Evolutionary conservation across 257 asterid species (phyloP).

Genomic region (Primulina eburnea): DNA sequence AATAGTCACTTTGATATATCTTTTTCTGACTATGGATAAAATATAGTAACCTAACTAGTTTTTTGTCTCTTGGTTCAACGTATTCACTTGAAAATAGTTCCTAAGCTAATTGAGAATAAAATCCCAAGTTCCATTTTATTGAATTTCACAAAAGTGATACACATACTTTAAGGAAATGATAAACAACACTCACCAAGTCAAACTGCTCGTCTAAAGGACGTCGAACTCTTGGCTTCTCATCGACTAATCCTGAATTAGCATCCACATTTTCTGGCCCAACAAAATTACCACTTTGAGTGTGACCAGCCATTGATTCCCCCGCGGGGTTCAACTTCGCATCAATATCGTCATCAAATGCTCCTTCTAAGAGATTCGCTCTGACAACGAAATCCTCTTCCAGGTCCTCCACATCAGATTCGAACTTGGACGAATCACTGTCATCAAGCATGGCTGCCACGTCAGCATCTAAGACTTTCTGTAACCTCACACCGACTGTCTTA

Average conservation of each 20-base stretch:
- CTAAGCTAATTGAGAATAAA: too few relatives aligned
- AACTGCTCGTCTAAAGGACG: constrained; percentile 86
- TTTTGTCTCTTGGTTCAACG: not conserved
- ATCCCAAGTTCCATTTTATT: not conserved
- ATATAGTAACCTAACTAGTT: not conserved
- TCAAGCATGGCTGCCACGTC: constrained; percentile 78
- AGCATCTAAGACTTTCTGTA: constrained; percentile 72
- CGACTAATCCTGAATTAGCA: constrained; percentile 4
- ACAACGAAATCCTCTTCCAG: constrained; percentile 86
- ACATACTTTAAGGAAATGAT: not conserved
- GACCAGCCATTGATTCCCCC: constrained; percentile 23
- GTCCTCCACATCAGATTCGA: constrained; percentile 79
- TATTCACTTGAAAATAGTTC: not conserved
- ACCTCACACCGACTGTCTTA: constrained; percentile 48
- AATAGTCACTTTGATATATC: not conserved
- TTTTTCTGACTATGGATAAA: not conserved
- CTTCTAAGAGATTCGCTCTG: constrained; percentile 65
- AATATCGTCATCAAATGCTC: constrained; percentile 36
- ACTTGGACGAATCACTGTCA: constrained; percentile 52
- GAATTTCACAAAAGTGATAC: not conserved
- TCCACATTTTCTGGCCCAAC: constrained; percentile 21
- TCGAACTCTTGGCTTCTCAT: constrained; percentile 51
- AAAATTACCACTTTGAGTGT: constrained; percentile 22
- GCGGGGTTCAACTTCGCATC: constrained; percentile 28
- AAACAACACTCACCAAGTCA: constrained; percentile 58